Percentiles rank a stretch among this genome's conserved stretches.
Evolutionary conservation across 495 filamentous ascomycete genomes (phyloP).

Genomic region (Sporormia fimetaria): DNA sequence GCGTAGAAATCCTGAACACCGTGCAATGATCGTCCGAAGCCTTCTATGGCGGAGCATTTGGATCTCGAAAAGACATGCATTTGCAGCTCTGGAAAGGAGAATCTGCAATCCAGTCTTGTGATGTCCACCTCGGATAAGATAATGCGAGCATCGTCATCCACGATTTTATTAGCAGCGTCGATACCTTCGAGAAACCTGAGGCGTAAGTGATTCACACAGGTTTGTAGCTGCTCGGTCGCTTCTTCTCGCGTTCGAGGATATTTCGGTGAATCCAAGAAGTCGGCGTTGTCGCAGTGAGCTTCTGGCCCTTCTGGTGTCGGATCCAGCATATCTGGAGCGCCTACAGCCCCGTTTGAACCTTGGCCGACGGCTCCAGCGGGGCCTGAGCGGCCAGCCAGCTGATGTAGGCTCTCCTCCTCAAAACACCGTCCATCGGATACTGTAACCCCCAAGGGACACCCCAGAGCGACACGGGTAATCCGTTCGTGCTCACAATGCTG

Average conservation of each 20-base stretch:
- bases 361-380: neutral
- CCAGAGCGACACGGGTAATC: neutral
- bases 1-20: neutral
- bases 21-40: neutral
- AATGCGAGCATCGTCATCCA: neutral
- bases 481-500: neutral
- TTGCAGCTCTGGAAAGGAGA: too few species aligned
- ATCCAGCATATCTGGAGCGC: neutral
- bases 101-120: neutral
- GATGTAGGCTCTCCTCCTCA: neutral
- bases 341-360: neutral
- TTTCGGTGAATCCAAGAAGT: neutral
- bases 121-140: neutral
- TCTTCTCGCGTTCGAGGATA: neutral
- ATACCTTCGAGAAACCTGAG: neutral
- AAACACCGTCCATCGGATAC: neutral
- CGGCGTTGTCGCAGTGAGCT: constrained; percentile 3
- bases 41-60: neutral
- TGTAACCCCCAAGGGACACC: neutral
- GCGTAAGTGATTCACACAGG: neutral
- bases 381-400: neutral
- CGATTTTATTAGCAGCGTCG: neutral
- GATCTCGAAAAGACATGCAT: neutral
- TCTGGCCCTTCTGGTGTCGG: constrained; percentile 1
- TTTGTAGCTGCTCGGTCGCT: neutral